phyloP scores from a whole-genome alignment of 2,329 filamentous ascomycete species.

The Botryotinia convoluta region DNA sequence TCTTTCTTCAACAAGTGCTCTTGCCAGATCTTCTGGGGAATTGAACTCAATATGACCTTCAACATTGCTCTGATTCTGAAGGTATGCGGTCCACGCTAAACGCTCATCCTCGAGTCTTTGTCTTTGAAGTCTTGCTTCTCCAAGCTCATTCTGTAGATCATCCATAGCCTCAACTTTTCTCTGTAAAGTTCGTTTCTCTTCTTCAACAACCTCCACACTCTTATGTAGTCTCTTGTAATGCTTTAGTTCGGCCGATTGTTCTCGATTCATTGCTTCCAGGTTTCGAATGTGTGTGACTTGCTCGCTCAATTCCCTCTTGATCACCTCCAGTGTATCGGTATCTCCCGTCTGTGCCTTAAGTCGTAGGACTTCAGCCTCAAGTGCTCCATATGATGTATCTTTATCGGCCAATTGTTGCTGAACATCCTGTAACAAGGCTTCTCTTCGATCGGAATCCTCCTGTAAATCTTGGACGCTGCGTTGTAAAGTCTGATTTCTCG shows the following conservation, averaged over 20 bases:
- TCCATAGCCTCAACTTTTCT: conserved; percentile 74
- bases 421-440: conserved; percentile 35
- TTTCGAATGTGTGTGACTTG: conserved; percentile 89
- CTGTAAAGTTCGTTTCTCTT: conserved; percentile 85
- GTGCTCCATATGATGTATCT: conserved; percentile 66
- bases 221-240: conserved; percentile 78
- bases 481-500: conserved; percentile 57
- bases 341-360: conserved; percentile 86
- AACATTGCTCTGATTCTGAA: conserved; percentile 64
- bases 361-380: conserved; percentile 81
- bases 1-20: conserved; percentile 78
- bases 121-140: conserved; percentile 76
- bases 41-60: conserved; percentile 72
- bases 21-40: conserved; percentile 82
- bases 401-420: conserved; percentile 54
- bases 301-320: conserved; percentile 84
- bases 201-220: conserved; percentile 90
- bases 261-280: conserved; percentile 76
- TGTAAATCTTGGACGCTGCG: conserved; percentile 51
- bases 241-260: conserved; percentile 76
- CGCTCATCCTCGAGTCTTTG: conserved; percentile 88
- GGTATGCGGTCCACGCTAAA: conserved; percentile 79
- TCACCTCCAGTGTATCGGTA: conserved; percentile 77
- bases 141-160: conserved; percentile 70
- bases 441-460: conserved; percentile 43